phyloP scores from a whole-genome alignment of 139 green algal species.

The Picochlorum sp. region DNA sequence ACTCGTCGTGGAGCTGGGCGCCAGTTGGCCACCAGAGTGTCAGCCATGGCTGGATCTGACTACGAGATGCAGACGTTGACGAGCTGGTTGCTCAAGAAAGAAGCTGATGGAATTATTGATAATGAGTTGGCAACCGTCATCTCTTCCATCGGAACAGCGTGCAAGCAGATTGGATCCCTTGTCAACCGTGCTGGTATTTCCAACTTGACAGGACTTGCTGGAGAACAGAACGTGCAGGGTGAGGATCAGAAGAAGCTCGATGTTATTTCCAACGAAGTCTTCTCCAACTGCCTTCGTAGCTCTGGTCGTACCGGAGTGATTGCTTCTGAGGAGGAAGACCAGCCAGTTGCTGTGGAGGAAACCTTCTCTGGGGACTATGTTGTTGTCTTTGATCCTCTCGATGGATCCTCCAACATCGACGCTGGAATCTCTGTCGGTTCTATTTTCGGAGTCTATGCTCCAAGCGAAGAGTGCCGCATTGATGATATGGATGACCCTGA shows the following conservation, averaged over 20 bases:
- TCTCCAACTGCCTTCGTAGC: conserved; percentile 77
- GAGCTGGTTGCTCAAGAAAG: conserved; percentile 43
- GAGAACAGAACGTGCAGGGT: conserved; percentile 48
- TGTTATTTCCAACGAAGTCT: conserved; percentile 97
- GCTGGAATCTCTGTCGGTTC: conserved; percentile 89
- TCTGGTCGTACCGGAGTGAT: conserved; percentile 64
- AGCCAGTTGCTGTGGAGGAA: conserved; percentile 90
- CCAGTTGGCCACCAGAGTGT: too few species aligned
- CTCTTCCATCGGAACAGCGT: conserved; percentile 84
- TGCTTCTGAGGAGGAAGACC: conserved; percentile 95
- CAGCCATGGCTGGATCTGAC: neutral
- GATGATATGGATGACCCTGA: conserved; percentile 62
- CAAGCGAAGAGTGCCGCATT: conserved; percentile 70
- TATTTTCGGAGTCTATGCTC: conserved; percentile 95
- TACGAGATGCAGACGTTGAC: conserved; percentile 27
- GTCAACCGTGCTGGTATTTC: conserved; percentile 87
- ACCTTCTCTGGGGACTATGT: conserved; percentile 93
- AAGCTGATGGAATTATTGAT: conserved; percentile 78
- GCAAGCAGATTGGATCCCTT: conserved; percentile 96
- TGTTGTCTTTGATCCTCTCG: conserved; percentile 96
- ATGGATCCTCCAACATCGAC: conserved; percentile 98
- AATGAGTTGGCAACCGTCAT: conserved; percentile 88
- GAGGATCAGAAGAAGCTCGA: conserved; percentile 99
- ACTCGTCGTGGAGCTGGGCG: too few species aligned
- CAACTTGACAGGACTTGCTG: conserved; percentile 70